phyloP scores from a whole-genome alignment of 495 filamentous ascomycete species.

The Neohortaea acidophila region DNA sequence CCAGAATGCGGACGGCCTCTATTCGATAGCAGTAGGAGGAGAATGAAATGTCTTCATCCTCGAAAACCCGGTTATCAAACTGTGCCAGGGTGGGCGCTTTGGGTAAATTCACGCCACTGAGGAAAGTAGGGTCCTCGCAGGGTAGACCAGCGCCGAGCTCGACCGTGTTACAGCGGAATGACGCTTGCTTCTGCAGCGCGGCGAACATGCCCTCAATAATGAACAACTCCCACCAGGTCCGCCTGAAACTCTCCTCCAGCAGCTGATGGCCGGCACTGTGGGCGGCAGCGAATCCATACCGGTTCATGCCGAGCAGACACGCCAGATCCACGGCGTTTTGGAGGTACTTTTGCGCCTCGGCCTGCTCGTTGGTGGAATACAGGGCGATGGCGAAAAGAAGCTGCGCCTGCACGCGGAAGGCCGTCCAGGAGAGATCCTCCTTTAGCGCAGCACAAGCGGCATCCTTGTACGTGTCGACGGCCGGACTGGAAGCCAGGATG shows the following conservation, averaged over 20 bases:
- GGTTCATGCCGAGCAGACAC: slow-evolving; percentile 61
- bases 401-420: slow-evolving; percentile 49
- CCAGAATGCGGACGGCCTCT: slow-evolving; percentile 45
- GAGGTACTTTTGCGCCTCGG: slow-evolving; percentile 50
- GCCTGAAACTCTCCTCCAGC: slow-evolving; percentile 59
- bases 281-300: slow-evolving; percentile 32
- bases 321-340: slow-evolving; percentile 51
- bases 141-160: slow-evolving; percentile 38
- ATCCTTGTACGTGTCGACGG: slow-evolving; percentile 31
- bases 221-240: slow-evolving; percentile 88
- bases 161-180: slow-evolving; percentile 26
- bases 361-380: slow-evolving; percentile 56
- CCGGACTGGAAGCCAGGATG: slow-evolving; percentile 45
- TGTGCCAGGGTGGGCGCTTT: slow-evolving; percentile 46
- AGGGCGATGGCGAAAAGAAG: slow-evolving; percentile 62
- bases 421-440: slow-evolving; percentile 10
- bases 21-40: slow-evolving; percentile 69
- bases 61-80: slow-evolving; percentile 55
- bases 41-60: slow-evolving; percentile 45
- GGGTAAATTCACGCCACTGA: slow-evolving; percentile 35
- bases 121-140: slow-evolving; percentile 59
- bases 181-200: slow-evolving; percentile 22
- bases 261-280: slow-evolving; percentile 37
- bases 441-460: not conserved
- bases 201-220: slow-evolving; percentile 51